These are phyloP conservation scores for Aspergillus fijiensis DNA, from an alignment of 2,329 filamentous ascomycete genomes.

Conservation along the genomic window DNA sequence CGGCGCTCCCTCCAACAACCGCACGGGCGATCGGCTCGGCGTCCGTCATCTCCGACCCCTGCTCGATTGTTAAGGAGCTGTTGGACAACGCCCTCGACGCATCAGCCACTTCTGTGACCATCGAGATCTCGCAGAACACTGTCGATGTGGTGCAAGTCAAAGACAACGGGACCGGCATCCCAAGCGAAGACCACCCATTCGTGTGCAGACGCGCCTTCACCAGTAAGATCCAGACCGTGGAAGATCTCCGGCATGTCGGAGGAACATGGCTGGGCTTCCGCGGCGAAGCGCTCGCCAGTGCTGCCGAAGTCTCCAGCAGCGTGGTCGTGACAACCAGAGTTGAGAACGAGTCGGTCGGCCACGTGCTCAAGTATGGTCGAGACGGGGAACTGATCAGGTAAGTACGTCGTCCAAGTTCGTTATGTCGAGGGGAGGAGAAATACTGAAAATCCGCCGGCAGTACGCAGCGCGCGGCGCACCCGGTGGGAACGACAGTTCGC, in stretches of 20 bases:
- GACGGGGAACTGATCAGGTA: slow-evolving; percentile 52
- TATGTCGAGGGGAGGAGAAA: background rate
- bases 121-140: slow-evolving; percentile 60
- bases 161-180: slow-evolving; percentile 64
- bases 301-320: slow-evolving; percentile 57
- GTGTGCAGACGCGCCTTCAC: slow-evolving; percentile 61
- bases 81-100: slow-evolving; percentile 68
- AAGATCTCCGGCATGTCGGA: slow-evolving; percentile 57
- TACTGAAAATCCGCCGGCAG: slow-evolving; percentile 18
- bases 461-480: slow-evolving; percentile 50
- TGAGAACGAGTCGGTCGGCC: slow-evolving; percentile 56
- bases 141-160: slow-evolving; percentile 63
- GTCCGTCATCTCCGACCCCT: slow-evolving; percentile 57
- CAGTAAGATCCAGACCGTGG: slow-evolving; percentile 61
- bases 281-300: slow-evolving; percentile 63
- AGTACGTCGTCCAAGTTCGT: background rate
- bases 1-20: slow-evolving; percentile 42
- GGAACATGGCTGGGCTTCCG: slow-evolving; percentile 62
- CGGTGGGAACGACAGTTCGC: slow-evolving; percentile 61
- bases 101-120: slow-evolving; percentile 54
- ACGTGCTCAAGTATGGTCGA: slow-evolving; percentile 51
- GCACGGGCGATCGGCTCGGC: slow-evolving; percentile 56
- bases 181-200: slow-evolving; percentile 53
- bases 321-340: slow-evolving; percentile 57
- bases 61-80: slow-evolving; percentile 63